Evolutionary conservation across 1,139 yeast species (phyloP).

Genomic region (Hansenula lynferdii): DNA sequence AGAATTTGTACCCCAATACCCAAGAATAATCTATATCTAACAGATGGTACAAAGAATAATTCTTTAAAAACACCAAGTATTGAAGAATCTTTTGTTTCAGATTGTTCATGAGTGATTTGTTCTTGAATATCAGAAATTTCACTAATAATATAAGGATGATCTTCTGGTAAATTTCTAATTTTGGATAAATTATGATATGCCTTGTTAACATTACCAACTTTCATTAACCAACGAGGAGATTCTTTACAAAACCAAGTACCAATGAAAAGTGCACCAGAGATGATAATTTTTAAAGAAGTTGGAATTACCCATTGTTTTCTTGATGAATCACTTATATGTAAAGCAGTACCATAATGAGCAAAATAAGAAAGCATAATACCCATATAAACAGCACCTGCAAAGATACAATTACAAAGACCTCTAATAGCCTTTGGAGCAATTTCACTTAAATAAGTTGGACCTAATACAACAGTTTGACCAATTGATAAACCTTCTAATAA

Average conservation of each 20-base stretch:
- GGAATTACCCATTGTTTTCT: constrained; percentile 32
- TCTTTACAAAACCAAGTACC: constrained; percentile 34
- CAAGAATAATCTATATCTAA: constrained; percentile 44
- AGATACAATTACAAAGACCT: constrained; percentile 35
- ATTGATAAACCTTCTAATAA: constrained; percentile 52
- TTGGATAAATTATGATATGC: constrained; percentile 28
- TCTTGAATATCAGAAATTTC: constrained; percentile 53
- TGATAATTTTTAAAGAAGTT: constrained; percentile 28
- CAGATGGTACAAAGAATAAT: constrained; percentile 34
- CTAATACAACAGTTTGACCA: constrained; percentile 56
- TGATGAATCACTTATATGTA: constrained; percentile 26
- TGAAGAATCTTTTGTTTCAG: constrained; percentile 30
- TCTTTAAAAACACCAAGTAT: constrained; percentile 29
- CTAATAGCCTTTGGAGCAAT: constrained; percentile 49
- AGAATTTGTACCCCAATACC: constrained; percentile 43
- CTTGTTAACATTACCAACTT: constrained; percentile 25
- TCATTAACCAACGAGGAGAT: constrained; percentile 38
- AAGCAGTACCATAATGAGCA: constrained; percentile 36
- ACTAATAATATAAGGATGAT: constrained; percentile 46
- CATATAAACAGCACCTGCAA: constrained; percentile 25
- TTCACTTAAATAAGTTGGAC: constrained; percentile 51
- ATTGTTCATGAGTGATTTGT: constrained; percentile 36
- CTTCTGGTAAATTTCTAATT: constrained; percentile 42
- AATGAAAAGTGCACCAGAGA: constrained; percentile 34
- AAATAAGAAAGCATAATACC: constrained; percentile 48